Evolutionary conservation across 2,329 filamentous ascomycete genomes (phyloP), one percentile per base, ranked within the genome.

Genomic region (Pseudocercospora cruenta): DNA sequence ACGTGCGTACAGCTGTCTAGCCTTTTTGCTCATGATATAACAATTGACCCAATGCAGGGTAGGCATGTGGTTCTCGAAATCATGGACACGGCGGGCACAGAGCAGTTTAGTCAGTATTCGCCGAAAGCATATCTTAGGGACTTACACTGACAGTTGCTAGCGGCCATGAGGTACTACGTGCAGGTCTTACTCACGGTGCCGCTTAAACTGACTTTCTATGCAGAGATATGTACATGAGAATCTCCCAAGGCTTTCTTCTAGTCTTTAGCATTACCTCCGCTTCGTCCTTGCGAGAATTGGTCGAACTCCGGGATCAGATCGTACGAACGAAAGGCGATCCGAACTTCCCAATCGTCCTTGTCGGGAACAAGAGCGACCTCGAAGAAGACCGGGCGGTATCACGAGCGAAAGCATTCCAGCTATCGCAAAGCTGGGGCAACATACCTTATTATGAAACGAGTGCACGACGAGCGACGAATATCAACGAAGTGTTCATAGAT

Each of bases 401-500:
- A 12, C 87, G 92, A 60, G 90, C 91, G 68, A 89, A 89, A 72
- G 93, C 92, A 4, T 96, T 96, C 76, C 86, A 90, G 33, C 86
- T 96, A 69, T 93, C 91, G n/a, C 92, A 95, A 76, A 87, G 86
- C 75, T 97, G 93, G 93, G 90, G 90, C 21, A 89, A 89, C 72
- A 91, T 91, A 39, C 93, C 93, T 0, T 97, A 96, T 78, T 97
- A 96, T 76, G 93, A 97, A 81, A 91, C 93, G 39, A 94, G 91
- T 69, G 93, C 93, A 59, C 85, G 93, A 69, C 89, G 91, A 72
- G 85, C 90, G 75, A 91, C 91, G 69, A 97, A 97, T 73, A 93
- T 97, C 16, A 92, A 96, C 72, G 93, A 96, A 77, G 92, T 94
- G 55, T 97, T 96, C 79, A 73, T 78, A 55, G 77, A 79, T 69